Base-by-base conservation (phyloP, 331 rosid species). In the Dryas integrifolia region DNA sequence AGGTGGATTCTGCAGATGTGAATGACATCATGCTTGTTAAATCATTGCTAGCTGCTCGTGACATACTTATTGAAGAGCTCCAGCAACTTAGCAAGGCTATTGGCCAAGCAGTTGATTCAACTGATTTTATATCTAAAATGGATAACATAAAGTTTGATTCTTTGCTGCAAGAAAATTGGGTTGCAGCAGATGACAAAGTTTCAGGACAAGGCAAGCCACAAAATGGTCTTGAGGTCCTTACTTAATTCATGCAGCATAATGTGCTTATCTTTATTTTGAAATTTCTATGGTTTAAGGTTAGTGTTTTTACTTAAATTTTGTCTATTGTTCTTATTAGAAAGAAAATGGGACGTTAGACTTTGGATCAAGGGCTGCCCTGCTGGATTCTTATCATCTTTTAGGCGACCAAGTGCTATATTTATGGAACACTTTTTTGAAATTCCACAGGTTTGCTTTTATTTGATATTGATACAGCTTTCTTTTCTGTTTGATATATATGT, bases 371-470 rank as follows among this genome's bases (percentile, higher is more conserved):
- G 81, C 70, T 76, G 88, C 87, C 61, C 59, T 89, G 18, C 30
- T 76, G 78, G 78, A 68, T 67, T 76, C 74, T 53, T 87, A 85
- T 50, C 77, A 81, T 79, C 75, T 80, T 44, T 58, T 91, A 76
- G 98, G 98, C 30, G 91, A 94, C 79, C 96, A 91, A 79, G 73
- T 89, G 30, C 65, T 66, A 65, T 85, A 85, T 84, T 84, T 91
- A 79, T 94, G 98, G 98, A 94, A 85, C 68, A 77, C 75, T 7
- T 91, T 91, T 85, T 69, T 89, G 41, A 84, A 84, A 67, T 88
- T 91, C 74, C 98, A 91, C 75, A 88, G 97, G 98, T 93, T 49
- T 64, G 77, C 51, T 45, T 75, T 65, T 79, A 24, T 77, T 70
- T 15, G 50, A 67, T 76, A 67, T 69, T 40, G 57, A 60, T 51